Percentiles rank a stretch among this genome's conserved stretches.
phyloP scores from a whole-genome alignment of 352 stramenopile species.

The Aphanomyces invadans region DNA sequence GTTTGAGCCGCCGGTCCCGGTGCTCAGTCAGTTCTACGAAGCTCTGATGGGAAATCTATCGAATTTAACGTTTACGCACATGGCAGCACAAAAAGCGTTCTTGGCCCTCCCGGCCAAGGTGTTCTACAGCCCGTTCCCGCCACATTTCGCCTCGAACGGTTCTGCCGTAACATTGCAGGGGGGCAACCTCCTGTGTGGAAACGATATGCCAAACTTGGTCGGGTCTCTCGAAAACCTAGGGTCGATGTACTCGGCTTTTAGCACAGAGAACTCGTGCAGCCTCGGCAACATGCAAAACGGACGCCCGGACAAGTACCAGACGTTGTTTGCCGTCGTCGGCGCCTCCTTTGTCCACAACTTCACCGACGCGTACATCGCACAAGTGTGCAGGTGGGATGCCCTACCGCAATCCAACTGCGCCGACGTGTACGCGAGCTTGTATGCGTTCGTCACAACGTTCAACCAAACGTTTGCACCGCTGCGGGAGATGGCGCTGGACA shows the following conservation, averaged over 20 bases:
- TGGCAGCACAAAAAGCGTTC: background rate
- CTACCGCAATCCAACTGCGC: background rate
- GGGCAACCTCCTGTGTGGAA: constrained; percentile 18
- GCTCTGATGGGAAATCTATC: background rate
- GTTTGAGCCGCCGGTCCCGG: background rate
- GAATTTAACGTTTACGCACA: background rate
- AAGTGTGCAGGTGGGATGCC: background rate
- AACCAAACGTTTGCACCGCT: background rate
- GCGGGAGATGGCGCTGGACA: background rate
- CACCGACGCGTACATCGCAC: background rate
- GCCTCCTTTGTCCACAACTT: background rate
- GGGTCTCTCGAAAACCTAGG: background rate
- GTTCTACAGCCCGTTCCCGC: background rate
- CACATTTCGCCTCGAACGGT: background rate
- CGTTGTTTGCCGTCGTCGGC: constrained; percentile 7
- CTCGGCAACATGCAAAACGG: constrained; percentile 6
- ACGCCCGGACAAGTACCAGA: background rate
- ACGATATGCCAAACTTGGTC: background rate
- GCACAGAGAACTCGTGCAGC: background rate
- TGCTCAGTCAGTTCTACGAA: background rate
- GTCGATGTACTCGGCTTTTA: background rate
- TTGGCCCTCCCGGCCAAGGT: background rate
- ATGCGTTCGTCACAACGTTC: background rate
- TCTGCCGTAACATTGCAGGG: background rate
- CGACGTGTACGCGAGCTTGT: background rate